Conservation (phyloP, 352 stramenopile genomes). For the Globisporangium irregulare region DNA sequence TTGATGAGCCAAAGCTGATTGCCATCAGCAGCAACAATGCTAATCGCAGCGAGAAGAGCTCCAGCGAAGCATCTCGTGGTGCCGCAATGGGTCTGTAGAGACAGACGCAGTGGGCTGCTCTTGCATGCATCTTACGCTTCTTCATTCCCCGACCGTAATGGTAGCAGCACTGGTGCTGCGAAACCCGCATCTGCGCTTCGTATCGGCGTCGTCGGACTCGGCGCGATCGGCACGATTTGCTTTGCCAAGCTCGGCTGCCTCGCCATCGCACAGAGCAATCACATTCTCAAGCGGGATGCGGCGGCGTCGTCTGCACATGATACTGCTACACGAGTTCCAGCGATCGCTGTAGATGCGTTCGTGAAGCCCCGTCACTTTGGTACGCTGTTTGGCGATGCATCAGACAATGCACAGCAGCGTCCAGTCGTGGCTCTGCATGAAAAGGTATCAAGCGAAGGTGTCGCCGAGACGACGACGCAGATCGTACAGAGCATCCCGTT, state of each 20-base stretch:
- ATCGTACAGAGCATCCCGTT: constrained; percentile 7
- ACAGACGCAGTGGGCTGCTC: not conserved
- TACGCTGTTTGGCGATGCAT: constrained; percentile 11
- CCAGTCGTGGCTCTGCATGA: constrained; percentile 15
- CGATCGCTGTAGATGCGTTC: constrained; percentile 39
- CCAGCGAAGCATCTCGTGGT: no score
- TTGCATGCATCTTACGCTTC: not conserved
- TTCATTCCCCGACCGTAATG: not conserved
- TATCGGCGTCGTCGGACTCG: constrained; percentile 62
- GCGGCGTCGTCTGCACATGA: not conserved
- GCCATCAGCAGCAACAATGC: not conserved
- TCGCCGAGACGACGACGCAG: not conserved
- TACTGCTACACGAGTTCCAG: not conserved
- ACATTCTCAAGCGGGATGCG: not conserved
- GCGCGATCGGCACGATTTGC: constrained; percentile 72
- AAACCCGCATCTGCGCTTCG: constrained; percentile 18
- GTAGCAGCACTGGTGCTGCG: not conserved
- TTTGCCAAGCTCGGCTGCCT: constrained; percentile 49
- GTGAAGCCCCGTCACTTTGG: constrained; percentile 45
- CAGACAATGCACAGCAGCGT: not conserved
- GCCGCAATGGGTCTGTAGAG: not conserved
- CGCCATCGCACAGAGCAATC: constrained; percentile 11
- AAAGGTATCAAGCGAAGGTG: constrained; percentile 1
- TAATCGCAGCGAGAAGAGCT: not conserved
- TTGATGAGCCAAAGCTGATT: not conserved